Evolutionary conservation across 805 yeast genomes (phyloP).

Genomic region (Candida nitratophila): DNA sequence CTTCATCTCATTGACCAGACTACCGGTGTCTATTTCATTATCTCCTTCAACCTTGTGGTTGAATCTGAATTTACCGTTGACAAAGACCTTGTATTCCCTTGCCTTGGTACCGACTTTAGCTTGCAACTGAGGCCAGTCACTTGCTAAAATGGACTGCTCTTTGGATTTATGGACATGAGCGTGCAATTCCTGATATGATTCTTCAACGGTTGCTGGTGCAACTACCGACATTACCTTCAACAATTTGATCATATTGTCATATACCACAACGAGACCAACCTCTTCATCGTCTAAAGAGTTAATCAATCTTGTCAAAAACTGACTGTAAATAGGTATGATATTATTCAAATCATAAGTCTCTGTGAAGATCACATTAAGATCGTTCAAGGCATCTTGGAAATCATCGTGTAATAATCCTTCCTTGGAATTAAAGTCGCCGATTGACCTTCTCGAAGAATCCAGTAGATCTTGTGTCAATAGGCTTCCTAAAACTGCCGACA

Average conservation of each 20-base stretch:
- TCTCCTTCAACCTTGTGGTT: slow-evolving; percentile 14
- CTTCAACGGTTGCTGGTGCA: slow-evolving; percentile 77
- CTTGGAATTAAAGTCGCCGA: slow-evolving; percentile 19
- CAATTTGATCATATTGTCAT: slow-evolving; percentile 45
- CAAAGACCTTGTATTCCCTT: slow-evolving; percentile 48
- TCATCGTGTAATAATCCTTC: slow-evolving; percentile 58
- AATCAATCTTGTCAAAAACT: slow-evolving; percentile 37
- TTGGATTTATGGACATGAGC: background rate
- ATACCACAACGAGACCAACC: slow-evolving; percentile 33
- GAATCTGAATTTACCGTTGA: slow-evolving; percentile 67
- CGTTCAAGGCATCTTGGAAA: slow-evolving; percentile 36
- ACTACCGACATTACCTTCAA: slow-evolving; percentile 70
- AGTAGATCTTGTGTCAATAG: background rate
- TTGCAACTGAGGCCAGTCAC: slow-evolving; percentile 59
- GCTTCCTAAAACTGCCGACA: slow-evolving; percentile 17
- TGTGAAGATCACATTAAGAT: slow-evolving; percentile 55
- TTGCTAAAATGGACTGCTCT: slow-evolving; percentile 38
- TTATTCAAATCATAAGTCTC: slow-evolving; percentile 67
- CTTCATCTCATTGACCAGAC: background rate
- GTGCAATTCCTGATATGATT: slow-evolving; percentile 56
- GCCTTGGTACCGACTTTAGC: slow-evolving; percentile 30
- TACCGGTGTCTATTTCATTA: background rate
- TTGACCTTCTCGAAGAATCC: slow-evolving; percentile 10
- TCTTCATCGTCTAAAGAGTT: slow-evolving; percentile 1
- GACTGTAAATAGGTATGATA: slow-evolving; percentile 85